phyloP scores from a whole-genome alignment of 83 land plant species.

The Thuja plicata region DNA sequence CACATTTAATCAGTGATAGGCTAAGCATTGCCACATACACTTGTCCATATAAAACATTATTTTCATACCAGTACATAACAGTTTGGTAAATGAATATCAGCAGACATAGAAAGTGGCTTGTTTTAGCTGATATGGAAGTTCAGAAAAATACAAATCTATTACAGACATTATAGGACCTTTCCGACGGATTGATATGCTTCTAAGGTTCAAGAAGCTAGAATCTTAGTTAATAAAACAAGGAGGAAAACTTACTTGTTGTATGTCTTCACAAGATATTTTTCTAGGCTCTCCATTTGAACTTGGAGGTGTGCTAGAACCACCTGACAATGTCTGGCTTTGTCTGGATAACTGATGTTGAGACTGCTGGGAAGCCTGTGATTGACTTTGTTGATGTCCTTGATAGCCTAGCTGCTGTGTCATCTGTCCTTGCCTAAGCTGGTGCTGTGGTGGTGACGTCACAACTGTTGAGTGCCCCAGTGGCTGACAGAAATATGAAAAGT shows the following conservation, averaged over 20 bases:
- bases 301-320: constrained; percentile 14
- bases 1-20: background rate
- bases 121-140: background rate
- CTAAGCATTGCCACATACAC: background rate
- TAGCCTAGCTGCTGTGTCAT: background rate
- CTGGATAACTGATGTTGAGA: constrained; percentile 7
- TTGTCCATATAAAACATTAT: background rate
- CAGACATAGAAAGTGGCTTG: background rate
- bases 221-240: background rate
- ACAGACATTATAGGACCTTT: background rate
- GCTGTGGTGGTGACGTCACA: constrained; percentile 9
- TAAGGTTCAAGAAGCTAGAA: background rate
- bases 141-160: background rate
- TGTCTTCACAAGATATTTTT: constrained; percentile 15
- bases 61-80: background rate
- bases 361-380: constrained; percentile 9
- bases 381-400: constrained; percentile 13
- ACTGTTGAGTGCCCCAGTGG: background rate
- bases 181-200: background rate
- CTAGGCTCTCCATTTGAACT: constrained; percentile 15
- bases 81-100: background rate
- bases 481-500: constrained; percentile 7
- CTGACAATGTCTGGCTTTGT: constrained; percentile 16
- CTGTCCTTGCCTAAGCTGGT: constrained; percentile 4
- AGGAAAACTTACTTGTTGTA: constrained; percentile 13